phyloP scores from a whole-genome alignment of 176 grass and related monocot species.

The Thinopyrum elongatum region DNA sequence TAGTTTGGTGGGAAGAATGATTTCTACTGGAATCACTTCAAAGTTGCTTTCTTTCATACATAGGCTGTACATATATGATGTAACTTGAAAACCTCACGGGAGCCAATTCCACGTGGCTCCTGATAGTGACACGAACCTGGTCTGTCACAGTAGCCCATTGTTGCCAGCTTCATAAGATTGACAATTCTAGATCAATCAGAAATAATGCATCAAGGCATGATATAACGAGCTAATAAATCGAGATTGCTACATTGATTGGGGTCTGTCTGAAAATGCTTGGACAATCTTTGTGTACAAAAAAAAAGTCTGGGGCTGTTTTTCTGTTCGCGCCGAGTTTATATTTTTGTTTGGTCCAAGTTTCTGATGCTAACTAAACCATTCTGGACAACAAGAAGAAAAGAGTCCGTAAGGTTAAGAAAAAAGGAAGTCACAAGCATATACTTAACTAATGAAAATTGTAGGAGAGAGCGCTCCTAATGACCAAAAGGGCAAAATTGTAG shows the following conservation, averaged over 20 bases:
- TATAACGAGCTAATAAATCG: not conserved
- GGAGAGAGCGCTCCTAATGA: too few species aligned
- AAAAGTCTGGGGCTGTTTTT: not conserved
- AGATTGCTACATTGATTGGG: not conserved
- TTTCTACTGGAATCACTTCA: not conserved
- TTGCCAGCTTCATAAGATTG: not conserved
- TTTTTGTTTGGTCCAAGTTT: not conserved
- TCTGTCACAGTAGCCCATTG: not conserved
- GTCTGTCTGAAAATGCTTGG: not conserved
- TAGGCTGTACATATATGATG: conserved; percentile 65
- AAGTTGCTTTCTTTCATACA: conserved; percentile 21
- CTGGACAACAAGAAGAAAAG: not conserved
- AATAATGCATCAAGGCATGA: not conserved
- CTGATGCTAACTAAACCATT: not conserved
- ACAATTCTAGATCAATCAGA: not conserved
- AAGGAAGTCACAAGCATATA: not conserved
- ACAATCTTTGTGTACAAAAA: not conserved
- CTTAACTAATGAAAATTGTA: not conserved
- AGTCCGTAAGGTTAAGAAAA: not conserved
- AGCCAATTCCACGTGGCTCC: conserved; percentile 25
- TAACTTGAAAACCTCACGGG: conserved; percentile 3
- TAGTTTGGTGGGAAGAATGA: not conserved
- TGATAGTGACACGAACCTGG: conserved; percentile 1
- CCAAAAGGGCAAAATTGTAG: too few species aligned
- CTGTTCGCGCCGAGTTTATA: not conserved